Conservation (phyloP, 2,329 filamentous ascomycete species). For the Dryadomyces quercus-mongolicae region DNA sequence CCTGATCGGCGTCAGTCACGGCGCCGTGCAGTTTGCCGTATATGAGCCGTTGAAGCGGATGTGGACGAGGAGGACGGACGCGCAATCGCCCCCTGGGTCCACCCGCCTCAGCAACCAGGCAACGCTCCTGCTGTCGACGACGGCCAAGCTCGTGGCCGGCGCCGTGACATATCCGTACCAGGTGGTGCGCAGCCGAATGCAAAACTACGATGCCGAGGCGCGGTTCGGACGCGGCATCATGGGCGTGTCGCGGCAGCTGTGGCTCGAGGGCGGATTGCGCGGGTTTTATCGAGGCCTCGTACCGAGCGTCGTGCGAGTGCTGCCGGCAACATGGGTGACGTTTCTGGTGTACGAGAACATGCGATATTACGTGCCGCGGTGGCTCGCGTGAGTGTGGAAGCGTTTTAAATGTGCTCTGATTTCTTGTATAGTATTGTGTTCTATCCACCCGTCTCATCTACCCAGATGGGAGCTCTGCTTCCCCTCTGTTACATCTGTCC, state of each 20-base stretch:
- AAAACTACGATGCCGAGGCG: conserved; percentile 73
- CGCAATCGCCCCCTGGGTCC: conserved; percentile 14
- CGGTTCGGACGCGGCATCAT: conserved; percentile 57
- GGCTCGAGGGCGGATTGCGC: conserved; percentile 61
- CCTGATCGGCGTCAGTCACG: conserved; percentile 78
- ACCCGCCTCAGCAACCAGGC: conserved; percentile 29
- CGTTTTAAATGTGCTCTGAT: too few relatives aligned
- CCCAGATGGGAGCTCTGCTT: too few relatives aligned
- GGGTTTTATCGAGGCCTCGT: conserved; percentile 90
- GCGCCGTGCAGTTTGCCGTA: conserved; percentile 89
- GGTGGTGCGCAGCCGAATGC: conserved; percentile 75
- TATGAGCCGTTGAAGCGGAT: conserved; percentile 61
- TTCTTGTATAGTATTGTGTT: too few relatives aligned
- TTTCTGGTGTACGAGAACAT: conserved; percentile 96
- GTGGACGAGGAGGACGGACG: conserved; percentile 37
- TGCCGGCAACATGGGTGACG: conserved; percentile 92
- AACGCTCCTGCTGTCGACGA: conserved; percentile 67
- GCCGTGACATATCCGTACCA: conserved; percentile 90
- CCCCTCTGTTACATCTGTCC: too few relatives aligned
- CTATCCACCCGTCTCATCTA: too few relatives aligned
- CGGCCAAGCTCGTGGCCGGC: conserved; percentile 81
- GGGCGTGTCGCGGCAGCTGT: conserved; percentile 64
- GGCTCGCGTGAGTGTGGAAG: conserved; percentile 17
- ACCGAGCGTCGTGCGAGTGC: conserved; percentile 78
- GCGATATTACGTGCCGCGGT: conserved; percentile 53